Percentiles rank a stretch among this genome's conserved stretches.
Conservation (phyloP, 495 filamentous ascomycete genomes). For the Neurospora sp. region DNA sequence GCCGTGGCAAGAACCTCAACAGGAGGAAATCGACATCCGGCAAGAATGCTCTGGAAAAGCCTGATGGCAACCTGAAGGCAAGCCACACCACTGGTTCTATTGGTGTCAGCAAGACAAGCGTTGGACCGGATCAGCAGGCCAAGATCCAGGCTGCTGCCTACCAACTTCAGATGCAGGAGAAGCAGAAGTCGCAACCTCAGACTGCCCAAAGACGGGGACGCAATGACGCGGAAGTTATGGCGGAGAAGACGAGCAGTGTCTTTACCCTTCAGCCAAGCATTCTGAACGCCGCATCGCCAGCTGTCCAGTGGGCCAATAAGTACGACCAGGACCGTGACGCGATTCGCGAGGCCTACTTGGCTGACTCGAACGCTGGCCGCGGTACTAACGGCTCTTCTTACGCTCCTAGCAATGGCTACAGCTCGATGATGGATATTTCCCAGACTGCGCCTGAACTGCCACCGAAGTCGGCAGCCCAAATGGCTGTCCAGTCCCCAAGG, state of each 20-base stretch:
- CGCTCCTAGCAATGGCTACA: slow-evolving; percentile 18
- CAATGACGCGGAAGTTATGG: slow-evolving; percentile 42
- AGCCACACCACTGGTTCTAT: slow-evolving; percentile 23
- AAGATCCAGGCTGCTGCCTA: slow-evolving; percentile 84
- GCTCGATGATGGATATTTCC: slow-evolving; percentile 15
- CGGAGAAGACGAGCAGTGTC: slow-evolving; percentile 80
- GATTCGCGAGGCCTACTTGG: slow-evolving; percentile 72
- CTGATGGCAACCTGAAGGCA: slow-evolving; percentile 17
- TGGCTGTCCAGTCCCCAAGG: background rate
- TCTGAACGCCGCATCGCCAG: slow-evolving; percentile 77
- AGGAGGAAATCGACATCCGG: slow-evolving; percentile 56
- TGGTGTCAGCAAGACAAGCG: slow-evolving; percentile 74
- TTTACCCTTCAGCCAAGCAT: slow-evolving; percentile 82
- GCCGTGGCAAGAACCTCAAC: slow-evolving; percentile 52
- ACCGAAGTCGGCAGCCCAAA: slow-evolving; percentile 21
- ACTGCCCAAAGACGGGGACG: slow-evolving; percentile 37
- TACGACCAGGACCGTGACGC: slow-evolving; percentile 66
- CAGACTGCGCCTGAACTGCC: slow-evolving; percentile 25
- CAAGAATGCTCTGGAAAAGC: slow-evolving; percentile 32
- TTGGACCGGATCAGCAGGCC: slow-evolving; percentile 85
- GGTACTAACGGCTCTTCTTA: slow-evolving; percentile 31
- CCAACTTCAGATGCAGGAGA: slow-evolving; percentile 55
- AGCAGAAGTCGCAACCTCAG: slow-evolving; percentile 43
- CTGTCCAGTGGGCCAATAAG: slow-evolving; percentile 90
- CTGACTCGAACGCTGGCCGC: slow-evolving; percentile 57